Evolutionary conservation across 2,329 filamentous ascomycete species (phyloP), one percentile per base, ranked within the genome.

Genomic region (Aspergillus fumigatus): DNA sequence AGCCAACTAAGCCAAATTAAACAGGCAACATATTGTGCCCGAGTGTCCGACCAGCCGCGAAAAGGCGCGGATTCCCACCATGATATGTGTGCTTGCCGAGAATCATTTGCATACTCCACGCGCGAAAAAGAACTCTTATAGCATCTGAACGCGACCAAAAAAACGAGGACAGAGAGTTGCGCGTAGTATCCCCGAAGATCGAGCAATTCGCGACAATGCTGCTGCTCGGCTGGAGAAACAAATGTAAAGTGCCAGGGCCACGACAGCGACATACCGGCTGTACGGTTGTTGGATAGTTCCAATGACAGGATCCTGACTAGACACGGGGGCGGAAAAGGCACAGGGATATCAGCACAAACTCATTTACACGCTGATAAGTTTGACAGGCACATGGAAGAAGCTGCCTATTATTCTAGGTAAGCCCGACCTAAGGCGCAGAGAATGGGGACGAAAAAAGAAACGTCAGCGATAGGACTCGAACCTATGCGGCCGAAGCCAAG

Each of bases 131-230:
- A 62, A 41, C 50, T 55, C 35, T 66, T 63, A 56, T 70, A 73
- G 7, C 69, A 26, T n/a, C 66, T 76, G 2, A 77, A 57, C 3
- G 75, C 61, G 14, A 83, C 62, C 26, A 77, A 65, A 14, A 80
- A 70, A 3, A 79, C 59, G 8, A 85, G 57, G 4, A 80, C 74
- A 1, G 83, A 84, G 59, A 77, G 70, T 67, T 86, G 83, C 17
- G 83, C 84, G 40, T 82, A 70, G n/a, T 75, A 69, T 7, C 81
- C 83, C 53, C 84, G 82, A 51, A 72, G 71, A 63, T 84, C 79
- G n/a, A 87, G 77, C 25, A 80, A 66, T 25, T 77, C 71, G 35
- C 83, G 76, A 38, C 84, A 77, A 26, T 76, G 74, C 49, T 79
- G 71, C 54, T 79, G 77, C 61, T 84, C 79, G 26, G 77, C 72